A percentile compares a stretch with the other conserved stretches of the same genome.
These are phyloP conservation scores for Cucurbita argyrosperma DNA, from an alignment of 306 rosid genomes.

Conservation along the genomic window DNA sequence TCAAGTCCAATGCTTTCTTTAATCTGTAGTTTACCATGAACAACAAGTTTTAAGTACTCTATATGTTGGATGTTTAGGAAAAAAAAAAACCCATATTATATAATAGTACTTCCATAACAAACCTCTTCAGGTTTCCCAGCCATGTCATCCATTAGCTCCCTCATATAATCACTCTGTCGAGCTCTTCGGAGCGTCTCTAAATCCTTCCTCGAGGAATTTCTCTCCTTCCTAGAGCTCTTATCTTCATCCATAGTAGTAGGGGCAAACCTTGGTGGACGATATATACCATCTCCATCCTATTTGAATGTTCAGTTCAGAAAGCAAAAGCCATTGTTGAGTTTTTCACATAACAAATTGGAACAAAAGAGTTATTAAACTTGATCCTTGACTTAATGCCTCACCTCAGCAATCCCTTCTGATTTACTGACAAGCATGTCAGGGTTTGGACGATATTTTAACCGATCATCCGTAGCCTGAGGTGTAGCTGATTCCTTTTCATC, in stretches of 20 bases:
- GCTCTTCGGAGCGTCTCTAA: slow-evolving; percentile 44
- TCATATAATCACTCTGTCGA: slow-evolving; percentile 39
- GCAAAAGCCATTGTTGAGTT: background rate
- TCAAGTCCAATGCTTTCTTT: slow-evolving; percentile 48
- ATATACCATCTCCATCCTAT: slow-evolving; percentile 37
- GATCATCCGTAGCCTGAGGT: slow-evolving; percentile 32
- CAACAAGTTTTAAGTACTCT: slow-evolving; percentile 1
- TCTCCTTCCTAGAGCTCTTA: slow-evolving; percentile 41
- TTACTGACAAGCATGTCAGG: slow-evolving; percentile 60
- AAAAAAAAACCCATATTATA: slow-evolving; percentile 7
- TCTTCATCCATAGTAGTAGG: slow-evolving; percentile 60
- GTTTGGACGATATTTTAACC: slow-evolving; percentile 62
- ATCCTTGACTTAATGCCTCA: slow-evolving; percentile 9
- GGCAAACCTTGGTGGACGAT: slow-evolving; percentile 49
- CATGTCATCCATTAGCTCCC: slow-evolving; percentile 48
- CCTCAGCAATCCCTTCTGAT: slow-evolving; percentile 28
- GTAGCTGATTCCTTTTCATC: slow-evolving; percentile 27
- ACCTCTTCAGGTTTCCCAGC: slow-evolving; percentile 91
- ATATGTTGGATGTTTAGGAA: slow-evolving; percentile 3
- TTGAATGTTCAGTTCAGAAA: slow-evolving; percentile 11
- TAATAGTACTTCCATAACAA: slow-evolving; percentile 1
- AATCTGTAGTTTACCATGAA: slow-evolving; percentile 30
- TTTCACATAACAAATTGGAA: background rate
- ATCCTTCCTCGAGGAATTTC: slow-evolving; percentile 60
- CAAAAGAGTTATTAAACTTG: background rate